Evolutionary conservation across 176 grass and related monocot species (phyloP).

Genomic region (Zea luxurians): DNA sequence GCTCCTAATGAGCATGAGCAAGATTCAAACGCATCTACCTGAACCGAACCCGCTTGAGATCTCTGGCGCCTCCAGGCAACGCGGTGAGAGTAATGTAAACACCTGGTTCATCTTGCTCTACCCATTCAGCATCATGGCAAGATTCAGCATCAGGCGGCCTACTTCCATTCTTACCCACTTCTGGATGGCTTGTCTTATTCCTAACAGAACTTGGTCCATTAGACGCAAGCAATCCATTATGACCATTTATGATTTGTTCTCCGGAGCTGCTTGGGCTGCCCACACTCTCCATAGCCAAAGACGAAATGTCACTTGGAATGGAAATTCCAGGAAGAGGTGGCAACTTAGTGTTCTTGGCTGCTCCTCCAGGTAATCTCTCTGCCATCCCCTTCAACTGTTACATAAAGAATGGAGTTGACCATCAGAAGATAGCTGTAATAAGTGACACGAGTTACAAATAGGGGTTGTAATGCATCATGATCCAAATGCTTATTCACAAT

Average conservation of each 20-base stretch:
- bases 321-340: constrained; percentile 51
- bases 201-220: constrained; percentile 65
- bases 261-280: constrained; percentile 45
- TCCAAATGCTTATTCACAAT: too few relatives aligned
- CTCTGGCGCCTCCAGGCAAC: constrained; percentile 77
- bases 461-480: too few relatives aligned
- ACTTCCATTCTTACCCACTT: constrained; percentile 68
- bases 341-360: constrained; percentile 58
- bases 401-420: neutral
- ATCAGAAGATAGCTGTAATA: constrained; percentile 19
- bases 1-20: neutral
- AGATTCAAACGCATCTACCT: constrained; percentile 56
- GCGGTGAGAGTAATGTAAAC: constrained; percentile 95
- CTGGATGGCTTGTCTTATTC: constrained; percentile 46
- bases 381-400: constrained; percentile 94
- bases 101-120: constrained; percentile 90
- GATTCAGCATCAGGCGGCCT: constrained; percentile 50
- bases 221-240: constrained; percentile 49
- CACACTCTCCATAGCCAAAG: constrained; percentile 48
- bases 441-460: neutral
- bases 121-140: constrained; percentile 78
- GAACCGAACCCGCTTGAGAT: constrained; percentile 92
- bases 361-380: constrained; percentile 73
- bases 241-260: constrained; percentile 59
- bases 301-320: constrained; percentile 51